phyloP scores from a whole-genome alignment of 1,284 basidiomycete species.

The Cutaneotrichosporon mucoides region DNA sequence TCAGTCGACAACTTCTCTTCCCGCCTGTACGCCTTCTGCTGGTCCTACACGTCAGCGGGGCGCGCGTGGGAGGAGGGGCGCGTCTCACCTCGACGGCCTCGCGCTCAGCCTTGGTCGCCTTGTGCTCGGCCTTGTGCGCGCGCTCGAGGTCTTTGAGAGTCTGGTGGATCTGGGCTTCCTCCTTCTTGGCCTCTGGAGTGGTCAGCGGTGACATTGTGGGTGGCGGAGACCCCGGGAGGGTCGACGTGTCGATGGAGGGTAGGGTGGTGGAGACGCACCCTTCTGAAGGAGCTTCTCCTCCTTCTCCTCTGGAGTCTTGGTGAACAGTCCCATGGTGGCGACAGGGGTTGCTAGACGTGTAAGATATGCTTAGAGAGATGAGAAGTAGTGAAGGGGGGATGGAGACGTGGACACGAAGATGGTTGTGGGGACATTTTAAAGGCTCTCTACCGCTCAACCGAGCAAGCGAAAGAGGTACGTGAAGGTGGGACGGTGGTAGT shows the following conservation, averaged over 20 bases:
- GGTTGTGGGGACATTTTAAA: no score
- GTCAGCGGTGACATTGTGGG: no score
- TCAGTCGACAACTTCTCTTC: conserved; percentile 34
- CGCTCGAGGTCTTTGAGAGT: conserved; percentile 36
- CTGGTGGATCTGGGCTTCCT: conserved; percentile 31
- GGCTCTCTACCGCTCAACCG: no score
- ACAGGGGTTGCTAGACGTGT: background rate
- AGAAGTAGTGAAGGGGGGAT: background rate
- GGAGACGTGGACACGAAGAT: no score
- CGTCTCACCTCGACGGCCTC: conserved; percentile 28
- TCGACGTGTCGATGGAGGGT: conserved; percentile 39
- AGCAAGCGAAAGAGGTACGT: no score
- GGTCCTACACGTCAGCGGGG: conserved; percentile 14
- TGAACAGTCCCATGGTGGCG: conserved; percentile 41
- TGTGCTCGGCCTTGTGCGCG: conserved; percentile 39
- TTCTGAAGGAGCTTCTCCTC: conserved; percentile 40
- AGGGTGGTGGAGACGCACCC: conserved; percentile 41
- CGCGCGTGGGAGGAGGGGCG: no score
- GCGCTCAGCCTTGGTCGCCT: conserved; percentile 34
- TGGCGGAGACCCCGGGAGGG: conserved; percentile 18
- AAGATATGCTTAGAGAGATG: background rate
- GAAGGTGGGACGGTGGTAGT: no score
- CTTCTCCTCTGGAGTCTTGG: conserved; percentile 36
- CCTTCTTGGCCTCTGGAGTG: conserved; percentile 17
- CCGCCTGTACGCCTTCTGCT: conserved; percentile 36